Evolutionary conservation across 164 flowering plant genomes (phyloP), one percentile per base, ranked within the genome.

Genomic region (Vitis cinerea): DNA sequence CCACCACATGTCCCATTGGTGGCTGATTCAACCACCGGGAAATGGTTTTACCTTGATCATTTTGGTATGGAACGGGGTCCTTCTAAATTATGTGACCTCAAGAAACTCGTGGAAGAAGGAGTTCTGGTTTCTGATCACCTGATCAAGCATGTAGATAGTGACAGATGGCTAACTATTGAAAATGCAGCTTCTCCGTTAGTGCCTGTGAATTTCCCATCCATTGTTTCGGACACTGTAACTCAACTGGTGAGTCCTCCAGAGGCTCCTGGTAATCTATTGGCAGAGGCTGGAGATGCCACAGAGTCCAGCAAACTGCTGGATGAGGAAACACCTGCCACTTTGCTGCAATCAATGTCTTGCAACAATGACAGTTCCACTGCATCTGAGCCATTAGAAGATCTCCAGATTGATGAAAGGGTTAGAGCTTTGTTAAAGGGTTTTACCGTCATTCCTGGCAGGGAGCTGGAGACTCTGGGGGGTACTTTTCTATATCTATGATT

Each of bases 161-260:
- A 96, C 70, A 84, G 97, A 80, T 96, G 99, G 99, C 83, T 89
- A 49, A 88, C 98, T 50, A 89, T 96, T 75, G 99, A 96, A 82
- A 90, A 96, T 81, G 99, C 99, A 50, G 88, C 83, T 59, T 96
- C 99, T 8, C 99, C 99, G 2, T 65, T 86, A 78, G 87, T 84
- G 30, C 65, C 87, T 47, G 50, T 74, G 31, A 88, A 82, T 79
- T 86, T 86, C 16, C 75, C 84, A 4, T 79, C 90, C 49, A 73
- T 93, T 70, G 82, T 86, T 58, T 79, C 98, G 9, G 97, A 92
- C n/a, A 44, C 81, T 63, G 74, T 89, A n/a, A 90, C 97, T 50
- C 88, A 86, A 79, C 80, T 88, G 72, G 99, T 85, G 63, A 85
- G 74, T 58, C 98, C 97, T 66, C 99, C 98, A 44, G 97, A 96